Evolutionary conservation across 108 stramenopile species (phyloP), one percentile per base, ranked within the genome.

Genomic region (Aurantiochytrium sp.): DNA sequence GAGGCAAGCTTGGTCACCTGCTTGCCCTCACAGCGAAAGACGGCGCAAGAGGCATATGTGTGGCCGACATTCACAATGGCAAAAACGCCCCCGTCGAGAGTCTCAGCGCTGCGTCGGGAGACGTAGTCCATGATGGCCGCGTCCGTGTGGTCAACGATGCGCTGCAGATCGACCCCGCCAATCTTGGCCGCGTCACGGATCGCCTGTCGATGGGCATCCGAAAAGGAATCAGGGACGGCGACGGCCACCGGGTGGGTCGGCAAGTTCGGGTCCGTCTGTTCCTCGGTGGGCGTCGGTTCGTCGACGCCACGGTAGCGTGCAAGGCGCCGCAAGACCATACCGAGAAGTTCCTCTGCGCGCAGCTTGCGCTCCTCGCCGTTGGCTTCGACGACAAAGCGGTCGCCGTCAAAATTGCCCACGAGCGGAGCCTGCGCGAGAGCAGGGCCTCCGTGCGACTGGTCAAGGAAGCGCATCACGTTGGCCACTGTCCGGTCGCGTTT

Each of bases 111-210:
- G 51, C 76, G 76, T 45, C 51, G 19, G 3, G 76, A 53, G 49
- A 47, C 76, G 51, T 83, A 83, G n/a, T 83, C 76, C 76, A 83
- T 83, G 51, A 53, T 53, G 45, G 76, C 76, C 19, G 76, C 76
- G n/a, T 83, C 76, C 6, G 76, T 83, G 51, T 53, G 76, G 76
- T 53, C 23, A 23, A 83, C 76, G 51, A 83, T 53, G 76, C 76
- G 76, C 45, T 25, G 51, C 45, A 83, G 51, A 53, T 83, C 76
- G 4, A 83, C 51, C 43, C 76, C 76, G n/a, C 49, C 76, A 23
- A 83, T 83, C 76, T 83, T 83, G 19, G 76, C 76, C 19, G 76
- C 76, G 4, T 53, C 49, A 16, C 76, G 51, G 6, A 83, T 45
- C 6, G 76, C 76, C 51, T 83, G 76, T 8, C 76, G 76, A 53